Percentiles rank a stretch among this genome's conserved stretches.
These are phyloP conservation scores for Moniliophthora roreri DNA, from an alignment of 1,284 basidiomycete genomes.

Conservation along the genomic window DNA sequence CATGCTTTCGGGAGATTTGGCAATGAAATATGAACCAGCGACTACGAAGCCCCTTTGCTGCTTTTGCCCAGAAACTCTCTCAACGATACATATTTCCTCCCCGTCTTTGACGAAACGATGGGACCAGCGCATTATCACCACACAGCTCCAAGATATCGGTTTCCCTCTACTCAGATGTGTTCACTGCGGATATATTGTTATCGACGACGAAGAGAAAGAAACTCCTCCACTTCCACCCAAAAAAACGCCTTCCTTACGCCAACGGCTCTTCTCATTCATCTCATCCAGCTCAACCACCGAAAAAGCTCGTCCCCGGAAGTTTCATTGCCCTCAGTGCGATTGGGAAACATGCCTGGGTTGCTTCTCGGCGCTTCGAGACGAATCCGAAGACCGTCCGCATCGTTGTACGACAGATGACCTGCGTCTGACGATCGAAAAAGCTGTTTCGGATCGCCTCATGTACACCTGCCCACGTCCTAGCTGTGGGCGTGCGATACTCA, in stretches of 20 bases:
- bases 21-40: conserved; percentile 2
- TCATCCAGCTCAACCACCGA: neutral
- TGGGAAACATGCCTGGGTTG: conserved; percentile 5
- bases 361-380: neutral
- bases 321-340: conserved; percentile 1
- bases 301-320: neutral
- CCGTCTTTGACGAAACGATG: neutral
- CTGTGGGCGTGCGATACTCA: conserved; percentile 1
- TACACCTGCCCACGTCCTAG: conserved; percentile 7
- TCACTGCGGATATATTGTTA: conserved; percentile 4
- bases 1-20: conserved; percentile 5
- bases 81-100: neutral
- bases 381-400: neutral
- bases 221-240: neutral
- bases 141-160: conserved; percentile 2
- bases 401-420: conserved; percentile 5
- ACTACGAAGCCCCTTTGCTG: conserved; percentile 5
- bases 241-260: neutral
- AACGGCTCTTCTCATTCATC: neutral
- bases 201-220: conserved; percentile 1
- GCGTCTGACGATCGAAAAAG: conserved; percentile 3
- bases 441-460: conserved; percentile 1
- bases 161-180: conserved; percentile 4
- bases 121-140: conserved; percentile 7
- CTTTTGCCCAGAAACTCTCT: neutral